Evolutionary conservation across 345 rosid species (phyloP), one percentile per base, ranked within the genome.

Genomic region (Euphorbia tirucalli): DNA sequence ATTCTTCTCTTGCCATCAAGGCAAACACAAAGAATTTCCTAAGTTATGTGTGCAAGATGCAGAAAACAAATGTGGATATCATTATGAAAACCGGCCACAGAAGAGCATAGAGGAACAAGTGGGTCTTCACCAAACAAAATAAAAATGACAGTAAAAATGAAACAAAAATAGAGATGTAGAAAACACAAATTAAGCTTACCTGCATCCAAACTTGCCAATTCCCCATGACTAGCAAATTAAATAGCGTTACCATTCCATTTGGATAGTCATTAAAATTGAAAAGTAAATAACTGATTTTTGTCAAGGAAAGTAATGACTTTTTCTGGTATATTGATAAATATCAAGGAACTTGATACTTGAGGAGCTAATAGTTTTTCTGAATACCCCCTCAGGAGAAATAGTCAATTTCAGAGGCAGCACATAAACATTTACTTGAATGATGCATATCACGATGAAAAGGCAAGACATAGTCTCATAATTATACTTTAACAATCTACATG

Each of bases 171-270:
- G 24, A 58, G 14, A 58, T 3, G 2, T 25, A 74, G 39, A 57
- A 71, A 50, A 50, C 31, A 32, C 4, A 43, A 57, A 18, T 71
- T 21, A 18, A 43, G 35, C 19, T 50, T 85, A 92, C 99, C 98
- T 95, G 84, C 93, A 95, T 90, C 98, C 98, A 95, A 0, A 49
- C 78, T 80, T 95, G 99, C 99, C 99, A 92, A 69, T 90, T 90
- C 35, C 87, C 87, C 99, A 92, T 49, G 18, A 95, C 98, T 71
- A 95, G 82, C 89, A 92, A 76, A 83, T 89, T 92, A 81, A 95
- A 95, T 58, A 95, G 97, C 6, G 98, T 90, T 77, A 95, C 89
- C 98, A 95, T 95, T 64, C 99, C 99, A 77, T 89, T 95, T 68
- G 99, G 98, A 78, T 89, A 95, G 80, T 95, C 99, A 73, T 95